Evolutionary conservation across 2,329 filamentous ascomycete genomes (phyloP).

Genomic region (Paramyrothecium sp.): DNA sequence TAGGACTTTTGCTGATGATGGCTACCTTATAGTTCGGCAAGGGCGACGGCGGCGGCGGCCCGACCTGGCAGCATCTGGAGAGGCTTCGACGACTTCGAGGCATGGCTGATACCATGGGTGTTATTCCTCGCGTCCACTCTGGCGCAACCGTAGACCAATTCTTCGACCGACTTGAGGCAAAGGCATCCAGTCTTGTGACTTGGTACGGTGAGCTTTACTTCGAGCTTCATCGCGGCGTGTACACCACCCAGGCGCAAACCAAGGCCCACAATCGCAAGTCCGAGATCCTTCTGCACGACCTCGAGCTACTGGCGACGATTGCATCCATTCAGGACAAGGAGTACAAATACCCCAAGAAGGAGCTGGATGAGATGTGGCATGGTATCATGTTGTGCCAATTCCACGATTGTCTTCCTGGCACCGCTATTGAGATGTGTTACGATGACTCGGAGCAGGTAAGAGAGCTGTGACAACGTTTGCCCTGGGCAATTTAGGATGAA

Average conservation of each 20-base stretch:
- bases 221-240: constrained; percentile 66
- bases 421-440: constrained; percentile 28
- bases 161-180: constrained; percentile 60
- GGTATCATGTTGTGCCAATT: constrained; percentile 65
- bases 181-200: constrained; percentile 59
- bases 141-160: constrained; percentile 66
- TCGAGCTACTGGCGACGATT: constrained; percentile 63
- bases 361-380: constrained; percentile 69
- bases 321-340: constrained; percentile 52
- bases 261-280: constrained; percentile 64
- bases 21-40: neutral
- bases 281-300: constrained; percentile 63
- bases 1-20: neutral
- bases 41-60: constrained; percentile 2
- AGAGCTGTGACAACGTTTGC: neutral
- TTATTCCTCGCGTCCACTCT: constrained; percentile 61
- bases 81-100: constrained; percentile 61
- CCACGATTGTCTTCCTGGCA: constrained; percentile 67
- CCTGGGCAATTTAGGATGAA: neutral
- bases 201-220: constrained; percentile 73
- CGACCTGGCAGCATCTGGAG: constrained; percentile 42
- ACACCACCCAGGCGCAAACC: constrained; percentile 68
- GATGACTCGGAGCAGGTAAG: neutral
- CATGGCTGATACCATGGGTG: constrained; percentile 55
- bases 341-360: constrained; percentile 66